phyloP scores from a whole-genome alignment of 2,329 filamentous ascomycete species.

The Talaromyces funiculosus region DNA sequence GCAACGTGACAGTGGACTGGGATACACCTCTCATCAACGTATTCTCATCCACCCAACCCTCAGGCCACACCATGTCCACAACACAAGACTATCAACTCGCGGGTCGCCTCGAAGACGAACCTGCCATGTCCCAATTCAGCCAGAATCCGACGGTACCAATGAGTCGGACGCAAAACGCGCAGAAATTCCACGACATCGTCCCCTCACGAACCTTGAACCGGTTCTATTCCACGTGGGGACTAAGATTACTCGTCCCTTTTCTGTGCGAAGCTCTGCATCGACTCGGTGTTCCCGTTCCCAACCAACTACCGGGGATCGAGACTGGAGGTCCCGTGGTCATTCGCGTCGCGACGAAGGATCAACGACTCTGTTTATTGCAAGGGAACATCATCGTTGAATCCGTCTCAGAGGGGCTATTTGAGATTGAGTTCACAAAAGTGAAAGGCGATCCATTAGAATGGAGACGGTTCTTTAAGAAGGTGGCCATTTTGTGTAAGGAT shows the following conservation, averaged over 20 bases:
- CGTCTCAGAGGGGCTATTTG: conserved; percentile 58
- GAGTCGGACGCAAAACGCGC: conserved; percentile 81
- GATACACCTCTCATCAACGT: conserved; percentile 60
- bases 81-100: conserved; percentile 41
- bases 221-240: conserved; percentile 80
- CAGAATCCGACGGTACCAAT: conserved; percentile 71
- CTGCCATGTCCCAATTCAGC: conserved; percentile 77
- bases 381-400: conserved; percentile 42
- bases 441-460: conserved; percentile 97
- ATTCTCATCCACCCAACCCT: conserved; percentile 45
- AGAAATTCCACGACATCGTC: conserved; percentile 83
- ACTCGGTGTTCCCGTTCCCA: conserved; percentile 69
- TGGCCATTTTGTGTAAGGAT: conserved; percentile 82
- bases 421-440: conserved; percentile 86
- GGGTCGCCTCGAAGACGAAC: conserved; percentile 74
- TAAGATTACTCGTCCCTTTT: conserved; percentile 70
- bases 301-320: conserved; percentile 40
- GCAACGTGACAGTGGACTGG: conserved; percentile 79
- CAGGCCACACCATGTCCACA: conserved; percentile 28
- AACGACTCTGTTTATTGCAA: conserved; percentile 41
- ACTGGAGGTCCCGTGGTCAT: conserved; percentile 56
- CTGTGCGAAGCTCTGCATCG: conserved; percentile 76
- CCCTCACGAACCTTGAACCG: conserved; percentile 81
- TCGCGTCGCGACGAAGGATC: conserved; percentile 64
- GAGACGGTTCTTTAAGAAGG: conserved; percentile 93